Conservation (phyloP, 176 grass and related monocot genomes). For the Saccharum spontaneum region DNA sequence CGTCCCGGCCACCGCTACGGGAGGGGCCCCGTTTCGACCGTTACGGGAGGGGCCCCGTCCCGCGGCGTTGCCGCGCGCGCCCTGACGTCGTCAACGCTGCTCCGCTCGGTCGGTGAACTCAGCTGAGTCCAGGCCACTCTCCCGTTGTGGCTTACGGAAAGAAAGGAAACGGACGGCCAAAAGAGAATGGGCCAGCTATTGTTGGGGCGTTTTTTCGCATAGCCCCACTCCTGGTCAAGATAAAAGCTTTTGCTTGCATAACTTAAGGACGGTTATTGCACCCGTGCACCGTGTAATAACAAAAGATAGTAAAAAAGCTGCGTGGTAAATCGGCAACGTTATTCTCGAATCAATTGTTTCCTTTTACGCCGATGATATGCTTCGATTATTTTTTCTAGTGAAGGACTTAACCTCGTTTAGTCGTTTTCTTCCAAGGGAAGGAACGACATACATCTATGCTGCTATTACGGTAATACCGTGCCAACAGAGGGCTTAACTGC, state of each 20-base stretch:
- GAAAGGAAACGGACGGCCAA: background rate
- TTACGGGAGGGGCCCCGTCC: constrained; percentile 28
- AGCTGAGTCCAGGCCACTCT: background rate
- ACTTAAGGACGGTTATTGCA: background rate
- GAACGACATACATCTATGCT: background rate
- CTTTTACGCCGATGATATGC: background rate
- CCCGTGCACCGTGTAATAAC: background rate
- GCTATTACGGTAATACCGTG: background rate
- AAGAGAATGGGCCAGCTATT: background rate
- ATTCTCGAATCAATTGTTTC: constrained; percentile 9
- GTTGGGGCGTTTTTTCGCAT: background rate
- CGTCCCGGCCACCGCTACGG: constrained; percentile 2
- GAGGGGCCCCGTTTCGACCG: constrained; percentile 38
- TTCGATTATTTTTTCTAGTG: too few relatives aligned
- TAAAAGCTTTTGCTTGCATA: background rate
- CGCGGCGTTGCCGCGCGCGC: constrained; percentile 1
- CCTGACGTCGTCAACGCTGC: constrained; percentile 39
- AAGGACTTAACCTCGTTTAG: background rate
- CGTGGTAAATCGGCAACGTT: background rate
- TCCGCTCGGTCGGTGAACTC: background rate
- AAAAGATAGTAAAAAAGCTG: background rate
- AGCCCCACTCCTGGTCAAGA: background rate
- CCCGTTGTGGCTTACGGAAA: constrained; percentile 22
- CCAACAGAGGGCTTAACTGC: background rate
- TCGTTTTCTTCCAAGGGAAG: background rate